phyloP scores from a whole-genome alignment of 768 basidiomycete species.

The Leccinum subgranulosum region DNA sequence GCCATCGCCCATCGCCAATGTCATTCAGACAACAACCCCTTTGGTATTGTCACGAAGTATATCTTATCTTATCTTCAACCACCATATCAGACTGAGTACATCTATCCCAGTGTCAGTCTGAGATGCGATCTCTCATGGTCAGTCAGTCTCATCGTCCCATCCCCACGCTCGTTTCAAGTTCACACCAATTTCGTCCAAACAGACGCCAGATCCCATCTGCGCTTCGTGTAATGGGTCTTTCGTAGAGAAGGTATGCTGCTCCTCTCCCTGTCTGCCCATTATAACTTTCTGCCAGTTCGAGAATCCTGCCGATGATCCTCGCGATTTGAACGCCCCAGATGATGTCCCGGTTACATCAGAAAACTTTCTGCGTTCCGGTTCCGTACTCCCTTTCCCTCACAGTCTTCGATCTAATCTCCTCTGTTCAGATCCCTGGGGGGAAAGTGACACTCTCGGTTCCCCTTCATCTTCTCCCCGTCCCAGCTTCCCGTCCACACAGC shows the following conservation, averaged over 20 bases:
- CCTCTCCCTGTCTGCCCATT: not conserved
- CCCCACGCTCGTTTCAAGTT: not conserved
- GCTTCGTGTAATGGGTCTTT: conserved; percentile 80
- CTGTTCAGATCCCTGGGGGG: conserved; percentile 8
- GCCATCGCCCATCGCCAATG: conserved; percentile 32
- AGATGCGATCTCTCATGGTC: conserved; percentile 91
- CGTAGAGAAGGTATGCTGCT: conserved; percentile 60
- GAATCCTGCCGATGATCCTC: conserved; percentile 71
- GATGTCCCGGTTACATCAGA: conserved; percentile 42
- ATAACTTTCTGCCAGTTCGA: conserved; percentile 54
- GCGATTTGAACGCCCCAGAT: conserved; percentile 33
- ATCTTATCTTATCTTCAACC: conserved; percentile 3
- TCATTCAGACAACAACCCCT: conserved; percentile 61
- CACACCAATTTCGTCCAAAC: conserved; percentile 10
- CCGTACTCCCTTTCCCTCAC: conserved; percentile 5
- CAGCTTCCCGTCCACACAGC: conserved; percentile 16
- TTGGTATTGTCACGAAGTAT: conserved; percentile 78
- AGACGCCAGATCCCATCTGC: conserved; percentile 83
- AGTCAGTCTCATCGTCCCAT: conserved; percentile 12
- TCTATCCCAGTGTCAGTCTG: conserved; percentile 67
- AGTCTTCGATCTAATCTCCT: not conserved
- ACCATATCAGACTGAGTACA: conserved; percentile 10
- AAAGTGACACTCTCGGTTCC: not conserved
- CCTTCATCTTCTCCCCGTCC: conserved; percentile 6
- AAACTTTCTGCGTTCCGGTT: conserved; percentile 44